Evolutionary conservation across 345 rosid species (phyloP), one percentile per base, ranked within the genome.

Genomic region (Linum usitatissimum): DNA sequence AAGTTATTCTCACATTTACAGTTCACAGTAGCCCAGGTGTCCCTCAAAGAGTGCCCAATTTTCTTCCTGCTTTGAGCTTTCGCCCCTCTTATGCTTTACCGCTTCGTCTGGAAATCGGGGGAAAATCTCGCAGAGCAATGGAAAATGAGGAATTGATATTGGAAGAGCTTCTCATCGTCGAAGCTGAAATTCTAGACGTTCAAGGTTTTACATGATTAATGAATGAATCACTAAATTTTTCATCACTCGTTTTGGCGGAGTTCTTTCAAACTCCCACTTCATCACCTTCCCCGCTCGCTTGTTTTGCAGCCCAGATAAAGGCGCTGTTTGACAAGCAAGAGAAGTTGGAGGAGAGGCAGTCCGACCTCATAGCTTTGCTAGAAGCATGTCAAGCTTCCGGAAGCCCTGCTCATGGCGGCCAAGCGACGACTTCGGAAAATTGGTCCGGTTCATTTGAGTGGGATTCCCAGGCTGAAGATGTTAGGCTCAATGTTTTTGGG

Each of bases 401-500:
- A 53, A 75, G 78, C 55, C 71, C 76, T 10, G 64, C 28, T 53
- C 71, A 64, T 60, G 68, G 73, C 55, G 76, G 56, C 30, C 75
- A 69, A 59, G 63, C 77, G 4, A 67, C 56, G 38, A 55, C 74
- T 0, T 18, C 36, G 18, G 88, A 84, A 61, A 79, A 83, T 64
- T 87, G 96, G 95, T 82, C 84, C 0, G 86, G 84, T 19, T 21
- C 82, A 14, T 89, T 87, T 61, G 86, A 83, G 54, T 89, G 97
- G 98, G 98, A 92, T 65, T 81, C 87, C 69, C 83, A 70, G 36
- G 94, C 90, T 56, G 91, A 89, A 23, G 86, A 81, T 70, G 67
- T 76, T 30, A 77, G 80, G 78, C 77, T 89, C 40, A 87, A 92
- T 72, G 71, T 87, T n/a, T 92, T 92, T 30, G 95, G 98, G 60